A percentile compares a stretch with the other conserved stretches of the same genome.
These are phyloP conservation scores for Fraxinus sp. DNA, from an alignment of 305 asterid species.

Conservation along the genomic window DNA sequence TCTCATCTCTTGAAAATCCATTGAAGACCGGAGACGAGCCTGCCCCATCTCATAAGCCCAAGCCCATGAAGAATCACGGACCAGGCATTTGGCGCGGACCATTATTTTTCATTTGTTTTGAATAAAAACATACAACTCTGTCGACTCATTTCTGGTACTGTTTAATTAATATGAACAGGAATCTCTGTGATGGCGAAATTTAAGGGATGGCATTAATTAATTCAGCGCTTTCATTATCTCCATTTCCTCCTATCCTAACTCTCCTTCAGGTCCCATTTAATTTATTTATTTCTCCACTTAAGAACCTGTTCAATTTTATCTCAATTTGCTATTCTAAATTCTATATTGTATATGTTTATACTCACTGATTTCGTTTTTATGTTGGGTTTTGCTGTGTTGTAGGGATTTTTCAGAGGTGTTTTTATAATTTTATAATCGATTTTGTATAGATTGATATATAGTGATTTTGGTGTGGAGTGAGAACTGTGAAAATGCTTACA, in stretches of 20 bases:
- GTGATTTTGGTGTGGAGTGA: not conserved
- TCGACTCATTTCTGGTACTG: slow-evolving; percentile 20
- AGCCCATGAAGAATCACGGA: not conserved
- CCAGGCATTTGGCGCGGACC: not conserved
- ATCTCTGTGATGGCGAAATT: slow-evolving; percentile 30
- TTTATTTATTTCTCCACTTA: not conserved
- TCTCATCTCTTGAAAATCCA: not conserved
- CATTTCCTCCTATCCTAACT: not conserved
- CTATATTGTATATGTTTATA: not conserved
- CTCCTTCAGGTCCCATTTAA: slow-evolving; percentile 19
- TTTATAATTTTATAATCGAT: not conserved
- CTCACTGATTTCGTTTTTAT: not conserved
- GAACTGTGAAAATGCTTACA: slow-evolving; percentile 45
- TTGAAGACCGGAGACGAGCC: not conserved
- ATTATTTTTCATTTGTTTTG: not conserved
- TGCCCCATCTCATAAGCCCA: not conserved
- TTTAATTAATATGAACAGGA: slow-evolving; percentile 27
- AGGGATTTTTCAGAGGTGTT: not conserved
- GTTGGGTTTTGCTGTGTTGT: slow-evolving; percentile 2
- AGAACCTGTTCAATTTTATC: not conserved
- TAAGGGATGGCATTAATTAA: slow-evolving; percentile 14
- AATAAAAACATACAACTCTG: not conserved
- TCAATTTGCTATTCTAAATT: not conserved
- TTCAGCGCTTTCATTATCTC: not conserved
- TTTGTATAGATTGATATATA: not conserved